These are phyloP conservation scores for Backusella circina DNA, from an alignment of 192 early-diverging fungal genomes.

Conservation along the genomic window DNA sequence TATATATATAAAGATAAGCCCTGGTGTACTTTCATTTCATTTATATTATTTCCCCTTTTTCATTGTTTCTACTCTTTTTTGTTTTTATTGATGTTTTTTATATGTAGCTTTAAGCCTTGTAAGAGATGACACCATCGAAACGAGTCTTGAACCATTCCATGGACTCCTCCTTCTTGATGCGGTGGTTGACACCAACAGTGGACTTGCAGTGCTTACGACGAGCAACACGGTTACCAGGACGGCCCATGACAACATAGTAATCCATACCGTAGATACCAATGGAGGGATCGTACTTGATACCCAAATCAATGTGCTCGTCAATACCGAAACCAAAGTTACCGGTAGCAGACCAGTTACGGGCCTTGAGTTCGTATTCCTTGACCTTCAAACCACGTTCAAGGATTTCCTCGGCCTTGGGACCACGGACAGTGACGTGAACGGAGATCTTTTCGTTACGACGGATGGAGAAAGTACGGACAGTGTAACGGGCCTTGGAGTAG, in stretches of 20 bases:
- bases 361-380: conserved; percentile 98
- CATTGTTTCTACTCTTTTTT: neutral
- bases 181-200: conserved; percentile 88
- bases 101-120: conserved; percentile 81
- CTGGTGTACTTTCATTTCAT: neutral
- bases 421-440: conserved; percentile 98
- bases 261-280: conserved; percentile 91
- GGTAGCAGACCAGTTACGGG: conserved; percentile 93
- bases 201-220: conserved; percentile 84
- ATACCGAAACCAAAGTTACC: conserved; percentile 99
- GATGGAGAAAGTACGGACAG: conserved; percentile 99
- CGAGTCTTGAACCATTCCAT: conserved; percentile 98
- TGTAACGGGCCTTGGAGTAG: conserved; percentile 99
- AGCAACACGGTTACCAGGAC: conserved; percentile 94
- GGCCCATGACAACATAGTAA: conserved; percentile 86
- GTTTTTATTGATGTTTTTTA: conserved; percentile 57
- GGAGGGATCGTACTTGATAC: conserved; percentile 99
- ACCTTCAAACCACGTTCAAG: conserved; percentile 99
- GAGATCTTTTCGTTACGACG: conserved; percentile 99
- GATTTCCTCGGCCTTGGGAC: conserved; percentile 82
- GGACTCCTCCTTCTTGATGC: conserved; percentile 91
- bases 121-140: conserved; percentile 53
- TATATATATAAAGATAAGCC: neutral
- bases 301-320: conserved; percentile 99
- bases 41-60: neutral